phyloP scores from a whole-genome alignment of 352 stramenopile species.

The Pythium biforme region DNA sequence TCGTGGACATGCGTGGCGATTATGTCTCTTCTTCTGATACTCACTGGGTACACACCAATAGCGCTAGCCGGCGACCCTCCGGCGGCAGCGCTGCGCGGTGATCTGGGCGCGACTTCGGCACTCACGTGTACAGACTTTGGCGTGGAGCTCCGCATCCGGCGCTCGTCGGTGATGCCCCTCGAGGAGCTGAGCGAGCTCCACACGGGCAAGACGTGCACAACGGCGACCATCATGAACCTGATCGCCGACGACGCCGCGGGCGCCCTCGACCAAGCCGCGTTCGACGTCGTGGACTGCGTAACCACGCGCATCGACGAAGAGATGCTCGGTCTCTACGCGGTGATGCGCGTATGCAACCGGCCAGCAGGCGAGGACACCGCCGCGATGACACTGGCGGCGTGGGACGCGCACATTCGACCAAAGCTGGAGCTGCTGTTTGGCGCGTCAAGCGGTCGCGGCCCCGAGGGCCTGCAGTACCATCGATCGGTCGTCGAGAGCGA shows the following conservation, averaged over 20 bases:
- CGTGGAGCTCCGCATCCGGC: conserved; percentile 9
- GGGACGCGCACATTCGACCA: conserved; percentile 10
- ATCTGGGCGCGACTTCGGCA: background rate
- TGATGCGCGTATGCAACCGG: conserved; percentile 18
- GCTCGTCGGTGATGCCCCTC: conserved; percentile 18
- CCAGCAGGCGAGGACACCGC: background rate
- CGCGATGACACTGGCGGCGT: background rate
- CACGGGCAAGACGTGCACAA: conserved; percentile 24
- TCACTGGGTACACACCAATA: too few relatives aligned
- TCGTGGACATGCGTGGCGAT: background rate
- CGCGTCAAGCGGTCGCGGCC: background rate
- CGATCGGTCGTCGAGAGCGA: conserved; percentile 2
- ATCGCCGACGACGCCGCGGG: conserved; percentile 6
- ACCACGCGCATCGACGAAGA: conserved; percentile 27
- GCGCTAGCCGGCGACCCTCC: too few relatives aligned
- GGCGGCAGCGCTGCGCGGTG: background rate
- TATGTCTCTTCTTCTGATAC: background rate
- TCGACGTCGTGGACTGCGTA: conserved; percentile 25
- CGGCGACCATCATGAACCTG: conserved; percentile 6
- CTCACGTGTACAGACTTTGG: conserved; percentile 20
- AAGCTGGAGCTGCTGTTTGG: conserved; percentile 5
- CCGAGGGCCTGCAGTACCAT: conserved; percentile 13
- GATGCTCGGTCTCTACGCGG: conserved; percentile 11
- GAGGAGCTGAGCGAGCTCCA: conserved; percentile 29
- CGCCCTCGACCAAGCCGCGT: background rate